Evolutionary conservation across 768 basidiomycete genomes (phyloP).

Genomic region (Naganishia friedmannii): DNA sequence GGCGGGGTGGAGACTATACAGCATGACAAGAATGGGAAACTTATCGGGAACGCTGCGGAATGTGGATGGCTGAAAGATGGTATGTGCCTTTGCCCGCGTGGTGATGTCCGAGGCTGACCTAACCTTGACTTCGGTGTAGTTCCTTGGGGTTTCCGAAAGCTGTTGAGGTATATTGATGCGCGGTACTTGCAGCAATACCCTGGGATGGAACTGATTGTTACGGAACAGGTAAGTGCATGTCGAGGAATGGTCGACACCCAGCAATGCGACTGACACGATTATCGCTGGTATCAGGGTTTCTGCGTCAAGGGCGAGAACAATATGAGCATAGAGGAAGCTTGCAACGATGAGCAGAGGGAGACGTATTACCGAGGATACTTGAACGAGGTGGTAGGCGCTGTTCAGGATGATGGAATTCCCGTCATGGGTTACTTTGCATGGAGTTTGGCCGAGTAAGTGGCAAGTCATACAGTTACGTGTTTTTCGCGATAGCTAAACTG

Average conservation of each 20-base stretch:
- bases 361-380: slow-evolving; percentile 34
- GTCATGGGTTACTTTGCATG: slow-evolving; percentile 34
- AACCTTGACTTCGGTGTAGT: slow-evolving; percentile 9
- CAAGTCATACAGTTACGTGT: neutral
- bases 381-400: slow-evolving; percentile 28
- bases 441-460: slow-evolving; percentile 29
- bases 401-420: slow-evolving; percentile 24
- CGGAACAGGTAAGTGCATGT: slow-evolving; percentile 16
- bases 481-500: neutral
- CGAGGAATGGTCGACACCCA: neutral
- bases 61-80: slow-evolving; percentile 11
- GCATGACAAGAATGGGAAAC: slow-evolving; percentile 21
- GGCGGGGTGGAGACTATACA: neutral
- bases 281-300: slow-evolving; percentile 21
- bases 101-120: neutral
- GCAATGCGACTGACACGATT: too few species aligned
- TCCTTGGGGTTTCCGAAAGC: slow-evolving; percentile 36
- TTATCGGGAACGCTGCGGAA: slow-evolving; percentile 5
- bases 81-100: neutral
- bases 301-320: slow-evolving; percentile 28
- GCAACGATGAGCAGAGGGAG: slow-evolving; percentile 28
- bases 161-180: slow-evolving; percentile 31
- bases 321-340: slow-evolving; percentile 23
- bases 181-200: slow-evolving; percentile 16
- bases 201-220: slow-evolving; percentile 31